Base-by-base conservation (phyloP, 2,329 filamentous ascomycete genomes). In the Colletotrichum coccodes region DNA sequence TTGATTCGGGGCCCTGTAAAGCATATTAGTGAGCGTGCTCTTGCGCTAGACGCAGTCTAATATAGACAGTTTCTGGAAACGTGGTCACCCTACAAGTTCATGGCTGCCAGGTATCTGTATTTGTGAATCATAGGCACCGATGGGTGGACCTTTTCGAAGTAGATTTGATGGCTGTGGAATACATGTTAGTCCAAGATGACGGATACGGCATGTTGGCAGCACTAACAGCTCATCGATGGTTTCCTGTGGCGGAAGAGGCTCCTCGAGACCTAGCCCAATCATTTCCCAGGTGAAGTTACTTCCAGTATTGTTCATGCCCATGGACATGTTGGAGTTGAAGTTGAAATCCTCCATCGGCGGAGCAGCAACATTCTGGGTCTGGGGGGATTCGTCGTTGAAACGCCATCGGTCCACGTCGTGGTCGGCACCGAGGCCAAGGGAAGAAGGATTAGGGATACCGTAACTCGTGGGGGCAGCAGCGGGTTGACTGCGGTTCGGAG, bases 61-160 rank as follows among this genome's bases (percentile, higher is more conserved):
- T 34, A 53, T 18, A 16, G 21, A 14, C 11, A 38, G 32, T 16
- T 11, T 18, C 38, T 28, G n/a, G 42, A 8, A 46, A 12, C 21
- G n/a, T 44, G 63, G 36, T 52, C 54, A 18, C 74, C 87, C 72
- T 82, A 90, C 80, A 98, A 85, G 75, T 95, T 94, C 90, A 98
- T 94, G 36, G 94, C 93, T 23, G 94, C 92, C 67, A 96, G 85
- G 78, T 96, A 98, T 59, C 95, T 90, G 69, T 91, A 93, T 74
- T 91, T 92, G 78, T 99, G 95, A 64, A 98, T 92, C 87, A 98
- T 93, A 18, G 96, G 94, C 64, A 93, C 75, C 0, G 94, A 94
- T 0, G 92, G 91, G 76, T 98, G 94, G 11, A 97, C 87, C 79
- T 97, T 98, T 64, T 95, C 90, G 77, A 98, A 98, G 80, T 93